These are phyloP conservation scores for Penicillium sp. DNA, from an alignment of 2,329 filamentous ascomycete species.

Conservation along the genomic window DNA sequence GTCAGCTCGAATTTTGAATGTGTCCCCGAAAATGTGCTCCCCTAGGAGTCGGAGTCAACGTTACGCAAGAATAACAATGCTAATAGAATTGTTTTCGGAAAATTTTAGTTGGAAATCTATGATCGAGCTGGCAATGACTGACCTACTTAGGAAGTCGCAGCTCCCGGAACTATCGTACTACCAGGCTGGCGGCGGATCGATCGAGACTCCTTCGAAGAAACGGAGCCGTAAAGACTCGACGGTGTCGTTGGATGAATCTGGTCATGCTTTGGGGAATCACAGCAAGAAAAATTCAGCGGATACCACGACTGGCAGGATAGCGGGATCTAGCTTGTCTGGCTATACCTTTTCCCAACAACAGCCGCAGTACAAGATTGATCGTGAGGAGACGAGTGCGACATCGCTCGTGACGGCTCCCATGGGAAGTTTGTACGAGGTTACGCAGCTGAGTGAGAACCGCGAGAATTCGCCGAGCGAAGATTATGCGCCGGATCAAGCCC, in stretches of 20 bases:
- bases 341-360: constrained; percentile 33
- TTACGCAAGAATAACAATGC: neutral
- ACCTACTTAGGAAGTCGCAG: constrained; percentile 42
- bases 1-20: constrained; percentile 22
- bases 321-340: constrained; percentile 27
- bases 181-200: constrained; percentile 36
- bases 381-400: constrained; percentile 42
- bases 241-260: constrained; percentile 37
- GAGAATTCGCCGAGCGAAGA: constrained; percentile 38
- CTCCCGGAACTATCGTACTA: constrained; percentile 46
- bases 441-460: constrained; percentile 46
- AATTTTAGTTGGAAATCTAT: constrained; percentile 42
- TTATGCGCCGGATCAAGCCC: constrained; percentile 38
- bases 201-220: constrained; percentile 36
- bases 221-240: constrained; percentile 40
- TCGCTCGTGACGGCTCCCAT: constrained; percentile 50
- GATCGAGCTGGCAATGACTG: constrained; percentile 45
- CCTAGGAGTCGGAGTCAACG: constrained; percentile 8
- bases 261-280: constrained; percentile 23
- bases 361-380: constrained; percentile 41
- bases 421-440: constrained; percentile 55
- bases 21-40: neutral
- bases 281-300: constrained; percentile 24
- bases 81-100: constrained; percentile 14
- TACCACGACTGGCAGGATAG: constrained; percentile 15